Evolutionary conservation across 169 alveolate species (phyloP).

Genomic region (Babesia ovata): DNA sequence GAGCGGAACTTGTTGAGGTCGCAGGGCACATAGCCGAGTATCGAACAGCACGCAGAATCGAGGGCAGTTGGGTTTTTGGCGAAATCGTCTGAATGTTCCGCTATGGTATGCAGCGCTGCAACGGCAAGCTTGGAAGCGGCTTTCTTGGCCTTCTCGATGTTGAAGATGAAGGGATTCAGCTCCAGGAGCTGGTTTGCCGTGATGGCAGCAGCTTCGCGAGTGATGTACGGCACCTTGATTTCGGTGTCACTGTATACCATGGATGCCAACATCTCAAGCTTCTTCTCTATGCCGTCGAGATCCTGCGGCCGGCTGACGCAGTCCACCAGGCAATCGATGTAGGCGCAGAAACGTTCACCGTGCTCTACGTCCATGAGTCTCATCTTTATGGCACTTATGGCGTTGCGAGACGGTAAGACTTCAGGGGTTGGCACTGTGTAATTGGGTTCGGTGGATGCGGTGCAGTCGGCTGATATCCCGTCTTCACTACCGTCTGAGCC

Average conservation of each 20-base stretch:
- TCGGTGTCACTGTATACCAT: constrained; percentile 21
- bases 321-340: constrained; percentile 21
- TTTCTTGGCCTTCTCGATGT: constrained; percentile 16
- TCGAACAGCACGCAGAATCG: constrained; percentile 42
- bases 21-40: constrained; percentile 47
- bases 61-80: constrained; percentile 39
- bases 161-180: constrained; percentile 43
- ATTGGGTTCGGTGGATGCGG: neutral
- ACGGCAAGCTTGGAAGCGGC: constrained; percentile 25
- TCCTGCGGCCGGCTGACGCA: constrained; percentile 19
- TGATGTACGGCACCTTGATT: constrained; percentile 36
- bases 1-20: constrained; percentile 22
- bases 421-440: neutral
- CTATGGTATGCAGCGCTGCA: constrained; percentile 37
- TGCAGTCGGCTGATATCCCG: neutral
- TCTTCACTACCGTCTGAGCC: neutral
- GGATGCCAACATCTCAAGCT: constrained; percentile 22
- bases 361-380: neutral
- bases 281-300: neutral
- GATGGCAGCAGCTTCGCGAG: constrained; percentile 53
- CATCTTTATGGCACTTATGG: neutral
- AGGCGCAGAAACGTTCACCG: constrained; percentile 8
- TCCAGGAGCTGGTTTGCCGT: constrained; percentile 41
- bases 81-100: constrained; percentile 45
- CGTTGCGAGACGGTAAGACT: neutral